Evolutionary conservation across 2,329 filamentous ascomycete species (phyloP), one percentile per base, ranked within the genome.

Genomic region (Scedosporium minutisporum): DNA sequence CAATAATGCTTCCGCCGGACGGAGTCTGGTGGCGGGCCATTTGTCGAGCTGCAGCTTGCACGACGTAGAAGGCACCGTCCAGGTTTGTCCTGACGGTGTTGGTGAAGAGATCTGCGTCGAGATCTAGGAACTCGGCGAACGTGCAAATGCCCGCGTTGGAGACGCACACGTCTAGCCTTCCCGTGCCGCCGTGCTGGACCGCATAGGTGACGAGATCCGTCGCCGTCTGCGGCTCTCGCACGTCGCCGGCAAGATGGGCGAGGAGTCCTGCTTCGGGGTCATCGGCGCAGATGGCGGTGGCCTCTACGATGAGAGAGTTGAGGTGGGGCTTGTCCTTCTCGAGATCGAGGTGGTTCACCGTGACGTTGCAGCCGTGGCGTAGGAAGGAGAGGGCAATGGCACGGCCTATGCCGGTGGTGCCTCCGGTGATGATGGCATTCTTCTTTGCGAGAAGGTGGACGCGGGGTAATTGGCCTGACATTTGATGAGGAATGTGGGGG

Each of bases 71-170:
- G n/a, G 91, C 89, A 55, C 92, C 92, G 67, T 88, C 86, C 67
- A 96, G 85, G 75, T 96, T 96, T 59, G 90, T 93, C 44, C 83
- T 79, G 48, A 96, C 79, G 2, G 91, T 96, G 62, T 80, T 79
- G 65, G 83, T 77, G 70, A 92, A 89, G 62, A 96, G 85, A 63
- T 87, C 82, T 1, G 86, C 82, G 9, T 85, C 80, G 53, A 96
- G 82, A 21, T 88, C 85, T 25, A 97, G 76, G 71, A 97, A 96
- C 67, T 96, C 90, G 64, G 88, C 87, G 75, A 97, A 97, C 66
- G 89, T 83, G 79, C 91, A 96, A 64, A 96, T 83, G 6, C 92
- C 92, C 3, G 92, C 92, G 76, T 96, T 96, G 73, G 87, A 90
- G 29, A 96, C 89, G 74, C 93, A 93, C 6, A 96, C 79, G 74